Evolutionary conservation across 768 basidiomycete genomes (phyloP), one percentile per base, ranked within the genome.

Genomic region (Psilocybe subaeruginosa): DNA sequence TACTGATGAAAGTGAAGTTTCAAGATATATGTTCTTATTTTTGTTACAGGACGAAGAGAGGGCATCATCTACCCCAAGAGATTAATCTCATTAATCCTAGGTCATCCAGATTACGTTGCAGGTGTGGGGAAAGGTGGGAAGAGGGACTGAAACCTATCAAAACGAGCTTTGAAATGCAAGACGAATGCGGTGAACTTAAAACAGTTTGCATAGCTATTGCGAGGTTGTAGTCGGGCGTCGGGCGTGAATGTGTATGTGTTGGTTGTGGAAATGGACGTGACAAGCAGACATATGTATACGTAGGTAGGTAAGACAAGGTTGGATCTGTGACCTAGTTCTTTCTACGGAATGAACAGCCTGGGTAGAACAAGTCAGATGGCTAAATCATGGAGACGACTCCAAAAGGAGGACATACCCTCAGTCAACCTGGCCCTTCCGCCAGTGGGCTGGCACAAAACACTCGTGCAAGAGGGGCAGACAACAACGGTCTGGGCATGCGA

Each of bases 401-500:
- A 29, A 23, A 23, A 23, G 60, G 53, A 39, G 35, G 50, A 54
- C 90, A 69, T 73, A 97, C 97, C 97, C 82, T 99, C 97, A 58
- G 97, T 98, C 79, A 99, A 80, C 73, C 95, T 89, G 67, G 96
- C 96, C 83, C 90, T 97, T 81, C 97, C 97, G 82, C 97, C 96
- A 35, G 95, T 97, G 56, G 97, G 97, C 77, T 98, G 97, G 87
- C 96, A 98, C 68, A 99, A 84, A 63, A 98, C 91, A 69, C 89
- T 92, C 58, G 92, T 86, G 86, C 97, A 99, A 52, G 92, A 89
- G 58, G 86, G 86, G 77, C 97, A 99, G 72, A 95, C 82, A 53
- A 98, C 95, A 64, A 98, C 97, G 64, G 95, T 97, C 80, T 98
- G 95, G 41, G 97, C 96, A 78, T 99, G 97, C 66, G 97, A 99